phyloP scores from a whole-genome alignment of 2,329 filamentous ascomycete species.

The Xylaria sp. region DNA sequence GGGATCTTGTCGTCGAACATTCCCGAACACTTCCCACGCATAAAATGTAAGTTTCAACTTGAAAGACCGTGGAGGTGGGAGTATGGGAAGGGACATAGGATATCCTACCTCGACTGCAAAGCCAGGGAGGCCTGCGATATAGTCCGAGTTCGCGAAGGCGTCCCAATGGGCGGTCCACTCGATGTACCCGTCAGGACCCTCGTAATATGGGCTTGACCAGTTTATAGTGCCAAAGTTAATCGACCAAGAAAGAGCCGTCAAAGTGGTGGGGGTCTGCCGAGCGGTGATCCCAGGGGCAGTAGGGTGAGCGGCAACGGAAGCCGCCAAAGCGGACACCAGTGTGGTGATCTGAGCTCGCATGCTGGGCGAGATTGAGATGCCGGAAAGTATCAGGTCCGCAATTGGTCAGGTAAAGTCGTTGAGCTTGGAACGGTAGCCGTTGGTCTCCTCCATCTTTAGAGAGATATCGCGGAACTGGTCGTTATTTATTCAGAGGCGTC shows the following conservation, averaged over 20 bases:
- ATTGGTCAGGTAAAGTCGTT: background rate
- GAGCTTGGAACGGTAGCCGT: too few species aligned
- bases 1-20: constrained; percentile 4
- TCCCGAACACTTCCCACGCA: constrained; percentile 7
- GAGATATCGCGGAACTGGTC: too few species aligned
- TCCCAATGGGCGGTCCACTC: constrained; percentile 10
- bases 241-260: constrained; percentile 12
- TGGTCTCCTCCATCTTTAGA: background rate
- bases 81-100: too few species aligned
- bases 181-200: constrained; percentile 12
- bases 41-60: too few species aligned
- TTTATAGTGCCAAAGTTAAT: too few species aligned
- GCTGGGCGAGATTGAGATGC: too few species aligned
- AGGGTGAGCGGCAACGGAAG: constrained; percentile 14
- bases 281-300: background rate
- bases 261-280: background rate
- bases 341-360: too few species aligned
- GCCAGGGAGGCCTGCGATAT: constrained; percentile 14
- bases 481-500: too few species aligned
- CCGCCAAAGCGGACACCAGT: constrained; percentile 2
- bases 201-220: constrained; percentile 8
- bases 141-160: constrained; percentile 12
- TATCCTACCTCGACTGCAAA: constrained; percentile 18
- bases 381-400: too few species aligned
- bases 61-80: too few species aligned